A percentile compares a stretch with the other conserved stretches of the same genome.
These are phyloP conservation scores for Candida tetrigidarum DNA, from an alignment of 1,139 yeast species.

Conservation along the genomic window DNA sequence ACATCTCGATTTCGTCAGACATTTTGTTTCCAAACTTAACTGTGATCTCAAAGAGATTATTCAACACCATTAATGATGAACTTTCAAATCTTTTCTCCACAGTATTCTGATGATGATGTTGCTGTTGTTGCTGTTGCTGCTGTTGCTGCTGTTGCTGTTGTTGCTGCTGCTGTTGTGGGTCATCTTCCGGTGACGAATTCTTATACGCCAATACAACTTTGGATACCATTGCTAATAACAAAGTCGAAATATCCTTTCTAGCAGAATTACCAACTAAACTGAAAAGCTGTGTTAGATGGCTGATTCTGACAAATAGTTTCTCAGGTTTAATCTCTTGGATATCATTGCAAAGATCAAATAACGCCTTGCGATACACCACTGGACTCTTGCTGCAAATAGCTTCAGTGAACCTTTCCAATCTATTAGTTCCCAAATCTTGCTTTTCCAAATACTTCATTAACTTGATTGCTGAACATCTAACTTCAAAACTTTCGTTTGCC, in stretches of 20 bases:
- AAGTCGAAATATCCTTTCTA: conserved; percentile 78
- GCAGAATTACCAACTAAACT: conserved; percentile 58
- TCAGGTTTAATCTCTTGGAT: conserved; percentile 57
- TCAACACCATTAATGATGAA: conserved; percentile 75
- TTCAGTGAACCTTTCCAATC: conserved; percentile 55
- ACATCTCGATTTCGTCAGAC: conserved; percentile 87
- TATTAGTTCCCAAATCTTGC: conserved; percentile 49
- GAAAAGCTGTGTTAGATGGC: conserved; percentile 74
- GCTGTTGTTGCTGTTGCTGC: background rate
- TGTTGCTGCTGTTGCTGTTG: background rate
- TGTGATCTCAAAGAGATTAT: conserved; percentile 83
- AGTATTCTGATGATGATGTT: background rate
- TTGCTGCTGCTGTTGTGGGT: background rate
- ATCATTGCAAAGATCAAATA: conserved; percentile 67
- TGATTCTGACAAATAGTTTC: conserved; percentile 62
- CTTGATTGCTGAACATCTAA: conserved; percentile 65
- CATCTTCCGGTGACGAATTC: conserved; percentile 6
- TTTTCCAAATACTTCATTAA: conserved; percentile 61
- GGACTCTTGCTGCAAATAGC: conserved; percentile 68
- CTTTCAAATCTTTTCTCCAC: conserved; percentile 6
- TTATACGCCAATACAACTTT: conserved; percentile 64
- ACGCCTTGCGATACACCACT: conserved; percentile 77
- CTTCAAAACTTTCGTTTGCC: conserved; percentile 64
- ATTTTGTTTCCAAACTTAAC: conserved; percentile 72
- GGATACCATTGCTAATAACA: conserved; percentile 90